Conservation (phyloP, 495 filamentous ascomycete genomes). For the Neurospora intermedia region DNA sequence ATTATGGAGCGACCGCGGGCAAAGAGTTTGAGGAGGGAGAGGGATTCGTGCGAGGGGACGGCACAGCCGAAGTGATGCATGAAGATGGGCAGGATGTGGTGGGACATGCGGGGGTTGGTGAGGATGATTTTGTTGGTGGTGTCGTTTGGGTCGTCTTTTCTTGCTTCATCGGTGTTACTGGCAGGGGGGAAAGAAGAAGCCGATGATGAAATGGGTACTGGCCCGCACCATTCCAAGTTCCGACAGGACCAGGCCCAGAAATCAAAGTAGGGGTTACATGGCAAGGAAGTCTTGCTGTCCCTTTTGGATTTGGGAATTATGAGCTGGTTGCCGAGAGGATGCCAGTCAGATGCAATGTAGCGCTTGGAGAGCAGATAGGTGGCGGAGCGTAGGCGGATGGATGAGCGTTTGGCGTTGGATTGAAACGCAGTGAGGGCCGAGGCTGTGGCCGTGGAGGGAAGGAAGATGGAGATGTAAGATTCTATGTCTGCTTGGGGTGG, state of each 20-base stretch:
- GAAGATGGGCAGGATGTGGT: conserved; percentile 50
- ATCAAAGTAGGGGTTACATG: conserved; percentile 46
- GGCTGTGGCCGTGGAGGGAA: conserved; percentile 33
- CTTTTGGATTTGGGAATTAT: conserved; percentile 3
- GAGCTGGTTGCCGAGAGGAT: conserved; percentile 8
- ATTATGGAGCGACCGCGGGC: conserved; percentile 27
- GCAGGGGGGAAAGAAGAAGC: conserved; percentile 4
- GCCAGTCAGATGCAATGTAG: conserved; percentile 17
- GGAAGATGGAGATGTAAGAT: conserved; percentile 50
- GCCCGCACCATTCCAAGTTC: conserved; percentile 42
- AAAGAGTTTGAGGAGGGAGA: conserved; percentile 39
- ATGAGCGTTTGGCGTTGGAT: conserved; percentile 48
- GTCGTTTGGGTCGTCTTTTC: neutral
- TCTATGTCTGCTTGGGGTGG: conserved; percentile 39
- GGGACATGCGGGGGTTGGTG: conserved; percentile 22
- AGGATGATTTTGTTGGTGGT: conserved; percentile 7
- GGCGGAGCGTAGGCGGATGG: conserved; percentile 39
- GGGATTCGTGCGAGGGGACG: conserved; percentile 43
- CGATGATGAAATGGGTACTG: conserved; percentile 8
- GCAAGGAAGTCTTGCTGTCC: neutral
- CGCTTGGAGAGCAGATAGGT: conserved; percentile 37
- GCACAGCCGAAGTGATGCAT: conserved; percentile 61
- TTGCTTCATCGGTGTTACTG: neutral
- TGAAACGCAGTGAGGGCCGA: conserved; percentile 42
- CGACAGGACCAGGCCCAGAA: conserved; percentile 41